Evolutionary conservation across 73 alveolate genomes (phyloP).

Genomic region (Chromera velia): DNA sequence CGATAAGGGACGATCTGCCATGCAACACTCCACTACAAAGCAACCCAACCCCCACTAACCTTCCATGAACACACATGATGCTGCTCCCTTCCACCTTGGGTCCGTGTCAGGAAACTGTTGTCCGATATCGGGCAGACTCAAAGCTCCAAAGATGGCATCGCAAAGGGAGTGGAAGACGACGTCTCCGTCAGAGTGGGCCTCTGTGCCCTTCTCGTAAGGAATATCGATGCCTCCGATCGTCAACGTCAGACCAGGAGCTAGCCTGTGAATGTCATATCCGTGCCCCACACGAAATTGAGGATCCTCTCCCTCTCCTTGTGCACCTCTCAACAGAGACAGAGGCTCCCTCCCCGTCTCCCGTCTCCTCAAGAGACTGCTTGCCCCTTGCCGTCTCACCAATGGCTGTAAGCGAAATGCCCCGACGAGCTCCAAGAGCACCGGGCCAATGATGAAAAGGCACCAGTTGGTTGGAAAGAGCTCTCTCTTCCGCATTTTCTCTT

Average conservation of each 20-base stretch:
- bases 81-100: constrained; percentile 10
- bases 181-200: constrained; percentile 45
- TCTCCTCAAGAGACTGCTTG: too few species aligned
- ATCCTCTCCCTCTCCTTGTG: not conserved
- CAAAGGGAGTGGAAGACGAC: constrained; percentile 34
- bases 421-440: too few species aligned
- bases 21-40: too few species aligned
- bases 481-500: too few species aligned
- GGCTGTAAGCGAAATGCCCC: too few species aligned
- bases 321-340: not conserved
- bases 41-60: too few species aligned
- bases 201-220: constrained; percentile 26
- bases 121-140: constrained; percentile 45
- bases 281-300: constrained; percentile 3
- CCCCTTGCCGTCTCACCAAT: too few species aligned
- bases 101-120: constrained; percentile 44
- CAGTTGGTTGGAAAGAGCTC: too few species aligned
- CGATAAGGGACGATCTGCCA: too few species aligned
- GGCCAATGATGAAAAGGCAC: too few species aligned
- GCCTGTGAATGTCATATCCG: constrained; percentile 39
- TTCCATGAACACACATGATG: not conserved
- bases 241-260: constrained; percentile 6
- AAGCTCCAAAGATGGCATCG: constrained; percentile 7
- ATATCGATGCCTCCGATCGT: not conserved
- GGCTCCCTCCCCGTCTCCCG: not conserved